Percentiles rank a stretch among this genome's conserved stretches.
phyloP scores from a whole-genome alignment of 1,139 yeast genomes.

The Eremothecium cymbalariae region DNA sequence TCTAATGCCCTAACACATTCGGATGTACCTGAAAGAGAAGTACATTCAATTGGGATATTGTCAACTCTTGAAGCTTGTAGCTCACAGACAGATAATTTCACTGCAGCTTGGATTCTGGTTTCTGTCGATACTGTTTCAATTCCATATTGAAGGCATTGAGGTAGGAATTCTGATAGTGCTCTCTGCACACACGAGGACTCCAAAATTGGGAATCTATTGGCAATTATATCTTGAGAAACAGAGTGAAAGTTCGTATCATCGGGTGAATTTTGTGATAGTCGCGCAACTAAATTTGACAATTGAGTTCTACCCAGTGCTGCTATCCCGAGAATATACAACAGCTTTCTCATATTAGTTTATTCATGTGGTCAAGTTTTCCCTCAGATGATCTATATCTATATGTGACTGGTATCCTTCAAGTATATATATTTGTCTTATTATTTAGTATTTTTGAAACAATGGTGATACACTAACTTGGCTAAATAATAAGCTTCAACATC shows the following conservation, averaged over 20 bases:
- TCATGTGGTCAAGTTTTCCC: no score
- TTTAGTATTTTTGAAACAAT: no score
- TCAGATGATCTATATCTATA: no score
- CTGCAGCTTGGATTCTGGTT: conserved; percentile 36
- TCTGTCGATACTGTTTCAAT: conserved; percentile 28
- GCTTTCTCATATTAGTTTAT: no score
- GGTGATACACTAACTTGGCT: no score
- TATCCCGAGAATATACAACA: no score
- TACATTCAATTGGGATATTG: conserved; percentile 17
- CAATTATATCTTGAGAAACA: conserved; percentile 10
- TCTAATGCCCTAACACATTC: conserved; percentile 39
- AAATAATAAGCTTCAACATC: no score
- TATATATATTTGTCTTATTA: no score
- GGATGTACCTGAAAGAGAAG: conserved; percentile 14
- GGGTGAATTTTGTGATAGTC: no score
- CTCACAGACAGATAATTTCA: conserved; percentile 47
- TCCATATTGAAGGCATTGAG: conserved; percentile 27
- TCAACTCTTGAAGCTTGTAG: conserved; percentile 38
- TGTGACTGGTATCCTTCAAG: no score
- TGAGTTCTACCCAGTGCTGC: no score
- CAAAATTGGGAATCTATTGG: conserved; percentile 21
- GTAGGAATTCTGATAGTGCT: conserved; percentile 28
- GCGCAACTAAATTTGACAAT: no score
- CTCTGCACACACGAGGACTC: conserved; percentile 29
- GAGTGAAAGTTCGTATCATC: conserved; percentile 3